A percentile compares a stretch with the other conserved stretches of the same genome.
These are phyloP conservation scores for Xanthoceras sorbifolium DNA, from an alignment of 345 rosid genomes.

Conservation along the genomic window DNA sequence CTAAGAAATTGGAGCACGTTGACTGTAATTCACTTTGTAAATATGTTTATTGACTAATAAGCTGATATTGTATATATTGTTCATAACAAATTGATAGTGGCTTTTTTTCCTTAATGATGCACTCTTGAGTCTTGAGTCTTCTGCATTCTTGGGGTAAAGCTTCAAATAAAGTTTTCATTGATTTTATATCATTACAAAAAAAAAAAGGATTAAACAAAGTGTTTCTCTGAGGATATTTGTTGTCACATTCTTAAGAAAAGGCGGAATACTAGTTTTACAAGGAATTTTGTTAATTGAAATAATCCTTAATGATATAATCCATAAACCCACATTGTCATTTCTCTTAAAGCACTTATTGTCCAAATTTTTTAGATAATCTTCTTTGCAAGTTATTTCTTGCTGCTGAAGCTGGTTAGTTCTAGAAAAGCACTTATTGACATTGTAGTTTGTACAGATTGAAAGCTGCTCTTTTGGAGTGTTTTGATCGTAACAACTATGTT, in stretches of 20 bases:
- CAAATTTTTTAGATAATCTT: background rate
- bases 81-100: background rate
- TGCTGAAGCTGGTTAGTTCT: constrained; percentile 4
- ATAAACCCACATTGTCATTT: no score
- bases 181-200: background rate
- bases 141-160: background rate
- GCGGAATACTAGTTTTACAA: background rate
- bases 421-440: background rate
- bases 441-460: constrained; percentile 48
- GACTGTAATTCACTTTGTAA: no score
- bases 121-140: no score
- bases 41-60: background rate
- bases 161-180: background rate
- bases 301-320: no score
- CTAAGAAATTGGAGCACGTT: background rate
- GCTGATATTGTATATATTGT: background rate
- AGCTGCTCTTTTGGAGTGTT: constrained; percentile 55
- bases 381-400: background rate
- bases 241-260: background rate
- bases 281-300: background rate
- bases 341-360: background rate
- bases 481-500: constrained; percentile 39
- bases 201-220: no score
- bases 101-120: background rate
- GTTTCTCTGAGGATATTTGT: background rate